Evolutionary conservation across 805 yeast species (phyloP).

Genomic region (Candida easanensis): DNA sequence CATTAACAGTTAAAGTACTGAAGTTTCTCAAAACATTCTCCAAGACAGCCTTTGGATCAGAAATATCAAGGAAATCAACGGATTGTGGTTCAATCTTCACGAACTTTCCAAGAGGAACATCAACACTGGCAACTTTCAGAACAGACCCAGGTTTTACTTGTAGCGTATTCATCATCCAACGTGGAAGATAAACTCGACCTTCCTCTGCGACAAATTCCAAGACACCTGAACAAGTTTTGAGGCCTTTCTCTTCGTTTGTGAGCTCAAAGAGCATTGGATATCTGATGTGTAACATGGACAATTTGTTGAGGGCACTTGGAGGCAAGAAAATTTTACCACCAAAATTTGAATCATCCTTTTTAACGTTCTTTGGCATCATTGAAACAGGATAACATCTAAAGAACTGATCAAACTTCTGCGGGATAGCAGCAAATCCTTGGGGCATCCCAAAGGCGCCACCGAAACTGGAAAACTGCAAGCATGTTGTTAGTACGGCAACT

Average conservation of each 20-base stretch:
- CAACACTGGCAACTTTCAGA: conserved; percentile 69
- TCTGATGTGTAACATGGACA: conserved; percentile 86
- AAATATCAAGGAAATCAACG: conserved; percentile 85
- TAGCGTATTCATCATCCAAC: conserved; percentile 91
- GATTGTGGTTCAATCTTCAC: conserved; percentile 96
- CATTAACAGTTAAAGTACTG: conserved; percentile 81
- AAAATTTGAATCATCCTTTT: conserved; percentile 77
- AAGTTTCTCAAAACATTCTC: conserved; percentile 90
- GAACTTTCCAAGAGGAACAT: conserved; percentile 80
- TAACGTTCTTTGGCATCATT: conserved; percentile 70
- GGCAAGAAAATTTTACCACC: conserved; percentile 97
- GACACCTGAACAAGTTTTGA: conserved; percentile 86
- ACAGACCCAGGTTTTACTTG: conserved; percentile 76
- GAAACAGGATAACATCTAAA: conserved; percentile 90
- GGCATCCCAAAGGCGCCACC: conserved; percentile 25
- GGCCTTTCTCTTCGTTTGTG: conserved; percentile 57
- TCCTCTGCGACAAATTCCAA: conserved; percentile 96
- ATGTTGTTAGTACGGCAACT: too few species aligned
- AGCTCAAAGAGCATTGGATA: conserved; percentile 95
- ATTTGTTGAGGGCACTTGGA: conserved; percentile 83
- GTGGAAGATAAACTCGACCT: conserved; percentile 91
- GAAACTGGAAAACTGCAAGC: conserved; percentile 37
- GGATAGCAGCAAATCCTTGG: conserved; percentile 29
- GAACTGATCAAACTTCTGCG: conserved; percentile 71
- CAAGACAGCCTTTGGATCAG: conserved; percentile 94